Evolutionary conservation across 2,329 filamentous ascomycete species (phyloP), one percentile per base, ranked within the genome.

Genomic region (Gyromitra esculenta): DNA sequence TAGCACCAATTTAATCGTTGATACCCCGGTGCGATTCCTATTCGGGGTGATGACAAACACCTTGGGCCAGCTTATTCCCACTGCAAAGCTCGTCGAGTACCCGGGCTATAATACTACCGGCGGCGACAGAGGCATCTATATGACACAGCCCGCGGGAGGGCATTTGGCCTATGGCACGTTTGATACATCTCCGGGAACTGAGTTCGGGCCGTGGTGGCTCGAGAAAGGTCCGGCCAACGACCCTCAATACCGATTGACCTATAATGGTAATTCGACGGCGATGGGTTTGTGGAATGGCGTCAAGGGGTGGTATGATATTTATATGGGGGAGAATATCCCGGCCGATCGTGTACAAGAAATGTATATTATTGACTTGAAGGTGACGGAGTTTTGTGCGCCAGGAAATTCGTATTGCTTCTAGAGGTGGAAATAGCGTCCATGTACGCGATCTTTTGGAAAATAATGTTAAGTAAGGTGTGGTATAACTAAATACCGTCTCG

Each of bases 311-410:
- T 69, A 63, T 45, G 56, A 69, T 25, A 6, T 69, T 52, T 74
- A 69, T 69, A 57, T 74, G 13, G 71, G 71, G 11, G 41, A 43
- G 2, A 60, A 67, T 63, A 74, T 69, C 31, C 71, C 64, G 15
- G 45, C 13, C 1, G 21, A 67, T n/a, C 13, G 6, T 2, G 31
- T 48, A 18, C 31, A 56, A 35, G 45, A 60, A n/a, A 48, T 57
- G 64, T 7, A 54, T 56, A 21, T 35, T 69, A 13, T 74, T 39
- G 45, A 69, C 3, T 37, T 74, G n/a, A 74, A 68, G 37, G 56
- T 69, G 21, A 74, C 71, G 7, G 11, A 60, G 37, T 74, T 48
- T 35, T 74, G 71, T 48, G 64, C 64, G 9, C 63, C 64, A 15
- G 18, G 15, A 1, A 45, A 43, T 57, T 41, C 54, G 25, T 74